Base-by-base conservation (phyloP, 2,329 filamentous ascomycete species). In the Acrocalymma vagum region DNA sequence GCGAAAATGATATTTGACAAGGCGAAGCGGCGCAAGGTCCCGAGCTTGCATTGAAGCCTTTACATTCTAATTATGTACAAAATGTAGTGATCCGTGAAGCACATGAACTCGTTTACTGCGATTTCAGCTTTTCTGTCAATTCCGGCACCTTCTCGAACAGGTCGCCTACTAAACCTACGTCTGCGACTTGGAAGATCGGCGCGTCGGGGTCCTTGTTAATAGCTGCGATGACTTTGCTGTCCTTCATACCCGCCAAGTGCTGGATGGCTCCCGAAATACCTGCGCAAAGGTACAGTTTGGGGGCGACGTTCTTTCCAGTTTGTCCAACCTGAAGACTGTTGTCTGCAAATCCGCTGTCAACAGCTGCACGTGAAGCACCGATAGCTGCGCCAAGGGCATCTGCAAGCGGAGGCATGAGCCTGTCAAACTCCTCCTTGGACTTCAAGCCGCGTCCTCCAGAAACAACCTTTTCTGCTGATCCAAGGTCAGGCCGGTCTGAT, bases 221-320 rank as follows among this genome's bases (percentile, higher is more conserved):
- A 10, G 90, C 90, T 15, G 93, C 94, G 75, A 99, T 99, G 44
- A 99, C 94, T 78, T 99, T 99, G 78, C 91, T 96, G 69, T 99
- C 94, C 82, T 99, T 99, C 94, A 99, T 99, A 67, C 94, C 94
- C 21, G 94, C 94, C 73, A 99, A 74, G 78, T 99, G 94, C 76
- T 99, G 94, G 59, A 99, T 99, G 15, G 94, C 94, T 38, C 94
- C 94, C 7, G 90, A 96, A 60, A 99, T 97, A 65, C 94, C 94
- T 9, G 93, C 92, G 38, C 91, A 95, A 57, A 99, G 81, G 70
- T 99, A 99, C 47, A 99, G 78, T 72, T 99, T 87, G 45, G 94
- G 94, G 30, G 94, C 94, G 38, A 99, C 93, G 49, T 97, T 95
- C 82, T 99, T 99, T 63, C 94, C 94, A 10, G 94, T 99, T 79